Conservation (phyloP, 148 eudicot genomes). For the Cornus florida region DNA sequence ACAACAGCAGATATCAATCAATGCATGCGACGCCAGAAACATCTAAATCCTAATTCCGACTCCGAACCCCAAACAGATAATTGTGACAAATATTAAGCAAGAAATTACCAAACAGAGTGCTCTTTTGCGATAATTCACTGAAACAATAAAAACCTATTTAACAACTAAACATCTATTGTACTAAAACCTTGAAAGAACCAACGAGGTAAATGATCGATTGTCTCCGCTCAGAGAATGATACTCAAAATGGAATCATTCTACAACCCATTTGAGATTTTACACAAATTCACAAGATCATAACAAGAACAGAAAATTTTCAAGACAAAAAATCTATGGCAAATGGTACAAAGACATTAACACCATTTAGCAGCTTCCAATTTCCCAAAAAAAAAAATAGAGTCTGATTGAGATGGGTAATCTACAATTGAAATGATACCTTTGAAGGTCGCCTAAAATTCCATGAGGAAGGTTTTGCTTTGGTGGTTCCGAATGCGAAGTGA, state of each 20-base stretch:
- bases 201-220: neutral
- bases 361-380: neutral
- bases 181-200: neutral
- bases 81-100: neutral
- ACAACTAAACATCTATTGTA: neutral
- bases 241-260: neutral
- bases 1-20: neutral
- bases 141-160: neutral
- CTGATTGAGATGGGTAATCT: neutral
- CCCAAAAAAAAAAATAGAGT: neutral
- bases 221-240: neutral
- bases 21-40: neutral
- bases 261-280: neutral
- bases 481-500: neutral
- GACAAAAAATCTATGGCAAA: neutral
- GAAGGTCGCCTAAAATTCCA: neutral
- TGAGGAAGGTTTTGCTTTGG: neutral
- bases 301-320: neutral
- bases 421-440: neutral
- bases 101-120: neutral
- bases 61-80: neutral
- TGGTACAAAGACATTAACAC: neutral
- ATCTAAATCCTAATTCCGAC: slow-evolving; percentile 6
- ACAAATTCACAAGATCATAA: neutral
- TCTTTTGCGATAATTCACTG: neutral